phyloP scores from a whole-genome alignment of 164 flowering plant species.

The Vitis amurensis region DNA sequence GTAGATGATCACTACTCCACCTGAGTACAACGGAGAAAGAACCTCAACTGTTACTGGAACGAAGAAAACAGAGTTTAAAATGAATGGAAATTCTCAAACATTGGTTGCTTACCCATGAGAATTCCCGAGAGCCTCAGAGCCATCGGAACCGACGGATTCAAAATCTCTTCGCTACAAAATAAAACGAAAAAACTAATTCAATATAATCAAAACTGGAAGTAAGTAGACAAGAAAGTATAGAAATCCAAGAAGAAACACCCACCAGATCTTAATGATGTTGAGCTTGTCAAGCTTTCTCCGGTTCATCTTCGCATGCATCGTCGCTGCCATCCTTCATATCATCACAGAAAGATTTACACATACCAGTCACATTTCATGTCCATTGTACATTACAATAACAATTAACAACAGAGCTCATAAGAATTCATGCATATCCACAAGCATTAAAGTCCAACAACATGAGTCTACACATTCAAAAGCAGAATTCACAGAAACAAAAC shows the following conservation, averaged over 20 bases:
- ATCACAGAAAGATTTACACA: background rate
- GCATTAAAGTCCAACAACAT: too few species aligned
- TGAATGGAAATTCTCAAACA: background rate
- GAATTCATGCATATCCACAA: too few species aligned
- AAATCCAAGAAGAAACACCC: background rate
- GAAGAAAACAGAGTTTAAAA: background rate
- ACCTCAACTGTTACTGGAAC: background rate
- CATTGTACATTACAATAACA: too few species aligned
- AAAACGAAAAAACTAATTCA: background rate
- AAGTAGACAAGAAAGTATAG: background rate
- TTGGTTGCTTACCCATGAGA: constrained; percentile 69
- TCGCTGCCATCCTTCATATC: constrained; percentile 85
- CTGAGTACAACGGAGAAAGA: constrained; percentile 25
- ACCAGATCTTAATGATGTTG: constrained; percentile 83
- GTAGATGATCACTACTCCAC: constrained; percentile 91
- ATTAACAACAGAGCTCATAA: too few species aligned
- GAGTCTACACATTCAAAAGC: background rate
- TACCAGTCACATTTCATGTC: too few species aligned
- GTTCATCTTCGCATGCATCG: constrained; percentile 81
- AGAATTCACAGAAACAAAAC: background rate
- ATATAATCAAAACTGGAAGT: background rate
- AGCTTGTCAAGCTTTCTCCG: constrained; percentile 68
- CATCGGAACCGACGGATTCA: constrained; percentile 92
- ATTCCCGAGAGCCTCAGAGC: constrained; percentile 94
- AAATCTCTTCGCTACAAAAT: constrained; percentile 78